These are phyloP conservation scores for Orbilia javanica DNA, from an alignment of 2,329 filamentous ascomycete genomes.

Conservation along the genomic window DNA sequence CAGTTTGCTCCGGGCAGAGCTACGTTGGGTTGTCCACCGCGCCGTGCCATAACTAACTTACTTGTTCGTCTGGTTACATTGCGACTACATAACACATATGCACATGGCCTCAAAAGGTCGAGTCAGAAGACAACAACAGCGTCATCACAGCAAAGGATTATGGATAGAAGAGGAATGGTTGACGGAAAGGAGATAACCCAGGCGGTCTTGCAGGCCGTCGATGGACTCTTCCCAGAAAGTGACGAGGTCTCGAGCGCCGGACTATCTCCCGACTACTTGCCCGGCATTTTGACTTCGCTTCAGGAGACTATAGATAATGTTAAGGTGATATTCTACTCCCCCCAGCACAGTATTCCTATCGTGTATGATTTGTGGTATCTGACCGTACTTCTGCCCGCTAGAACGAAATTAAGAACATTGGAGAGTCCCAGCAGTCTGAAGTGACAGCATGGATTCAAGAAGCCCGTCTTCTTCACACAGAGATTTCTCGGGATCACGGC, in stretches of 20 bases:
- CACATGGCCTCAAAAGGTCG: conserved; percentile 31
- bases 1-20: too few species aligned
- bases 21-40: too few species aligned
- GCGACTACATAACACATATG: too few species aligned
- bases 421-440: conserved; percentile 56
- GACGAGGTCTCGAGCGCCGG: conserved; percentile 57
- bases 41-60: too few species aligned
- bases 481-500: conserved; percentile 57
- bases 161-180: conserved; percentile 29
- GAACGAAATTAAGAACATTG: conserved; percentile 61
- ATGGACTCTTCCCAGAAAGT: conserved; percentile 53
- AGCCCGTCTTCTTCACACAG: conserved; percentile 59
- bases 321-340: conserved; percentile 23
- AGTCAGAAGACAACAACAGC: background rate
- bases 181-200: conserved; percentile 40
- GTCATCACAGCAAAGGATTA: background rate
- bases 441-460: conserved; percentile 61
- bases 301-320: conserved; percentile 59
- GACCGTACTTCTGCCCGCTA: conserved; percentile 17
- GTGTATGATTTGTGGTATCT: background rate
- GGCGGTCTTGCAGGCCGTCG: conserved; percentile 53
- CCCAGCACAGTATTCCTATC: background rate
- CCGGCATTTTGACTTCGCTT: conserved; percentile 58
- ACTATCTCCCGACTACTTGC: conserved; percentile 59
- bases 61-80: too few species aligned